Conservation (phyloP, 2,329 filamentous ascomycete genomes). For the Daldinia sp. region DNA sequence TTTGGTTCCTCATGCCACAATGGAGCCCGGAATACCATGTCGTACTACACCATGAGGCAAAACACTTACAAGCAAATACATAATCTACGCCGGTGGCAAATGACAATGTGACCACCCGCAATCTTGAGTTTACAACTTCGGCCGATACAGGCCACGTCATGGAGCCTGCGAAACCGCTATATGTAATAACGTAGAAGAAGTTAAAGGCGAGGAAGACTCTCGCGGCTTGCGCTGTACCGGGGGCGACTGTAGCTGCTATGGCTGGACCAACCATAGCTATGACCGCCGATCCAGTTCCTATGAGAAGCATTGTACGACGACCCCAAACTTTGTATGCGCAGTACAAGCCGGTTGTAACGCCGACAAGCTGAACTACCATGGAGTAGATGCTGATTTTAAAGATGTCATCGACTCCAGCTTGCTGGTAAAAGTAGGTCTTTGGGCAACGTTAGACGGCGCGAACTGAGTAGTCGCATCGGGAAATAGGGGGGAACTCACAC, state of each 20-base stretch:
- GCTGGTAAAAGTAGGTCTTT: slow-evolving; percentile 47
- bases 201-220: slow-evolving; percentile 42
- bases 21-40: slow-evolving; percentile 4
- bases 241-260: slow-evolving; percentile 41
- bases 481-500: slow-evolving; percentile 32
- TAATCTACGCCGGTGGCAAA: slow-evolving; percentile 43
- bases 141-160: slow-evolving; percentile 53
- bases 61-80: slow-evolving; percentile 49
- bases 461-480: slow-evolving; percentile 14
- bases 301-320: slow-evolving; percentile 45
- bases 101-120: slow-evolving; percentile 48
- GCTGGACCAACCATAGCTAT: slow-evolving; percentile 43
- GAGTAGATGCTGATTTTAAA: slow-evolving; percentile 41
- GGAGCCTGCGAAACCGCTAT: slow-evolving; percentile 45
- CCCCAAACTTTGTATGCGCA: slow-evolving; percentile 42
- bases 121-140: slow-evolving; percentile 52
- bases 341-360: slow-evolving; percentile 38
- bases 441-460: slow-evolving; percentile 31
- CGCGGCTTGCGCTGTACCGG: slow-evolving; percentile 36
- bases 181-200: slow-evolving; percentile 42
- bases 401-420: slow-evolving; percentile 43
- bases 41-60: slow-evolving; percentile 3
- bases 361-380: slow-evolving; percentile 37
- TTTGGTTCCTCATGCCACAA: slow-evolving; percentile 1
- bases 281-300: slow-evolving; percentile 38